These are phyloP conservation scores for Rhodotorula diobovata DNA, from an alignment of 768 basidiomycete genomes.

Conservation along the genomic window DNA sequence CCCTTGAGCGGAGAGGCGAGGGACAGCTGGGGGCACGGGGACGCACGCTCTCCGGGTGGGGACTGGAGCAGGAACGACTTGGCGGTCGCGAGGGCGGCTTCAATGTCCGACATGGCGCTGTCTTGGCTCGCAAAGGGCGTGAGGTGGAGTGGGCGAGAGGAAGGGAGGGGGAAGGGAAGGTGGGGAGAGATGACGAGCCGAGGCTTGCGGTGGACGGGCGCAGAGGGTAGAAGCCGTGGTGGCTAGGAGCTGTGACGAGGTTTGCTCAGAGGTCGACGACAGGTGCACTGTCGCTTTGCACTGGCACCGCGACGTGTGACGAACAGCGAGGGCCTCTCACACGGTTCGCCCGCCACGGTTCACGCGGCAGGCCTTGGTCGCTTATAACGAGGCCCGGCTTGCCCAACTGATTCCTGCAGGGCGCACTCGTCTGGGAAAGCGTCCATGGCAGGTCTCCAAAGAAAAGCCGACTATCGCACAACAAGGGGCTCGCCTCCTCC, in stretches of 20 bases:
- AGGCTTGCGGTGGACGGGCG: background rate
- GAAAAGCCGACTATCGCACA: too few relatives aligned
- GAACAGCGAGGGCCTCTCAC: too few relatives aligned
- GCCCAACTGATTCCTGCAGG: too few relatives aligned
- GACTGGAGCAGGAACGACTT: slow-evolving; percentile 25
- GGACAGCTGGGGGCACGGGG: background rate
- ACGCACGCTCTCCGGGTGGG: slow-evolving; percentile 32
- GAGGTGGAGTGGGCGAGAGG: background rate
- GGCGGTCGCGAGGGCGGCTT: background rate
- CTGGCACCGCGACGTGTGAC: too few relatives aligned
- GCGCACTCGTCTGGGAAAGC: background rate
- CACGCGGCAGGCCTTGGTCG: too few relatives aligned
- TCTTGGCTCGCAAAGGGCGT: background rate
- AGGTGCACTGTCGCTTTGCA: too few relatives aligned
- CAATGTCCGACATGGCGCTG: background rate
- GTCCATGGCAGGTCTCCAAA: background rate
- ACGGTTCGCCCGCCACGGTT: too few relatives aligned
- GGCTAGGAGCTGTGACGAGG: background rate
- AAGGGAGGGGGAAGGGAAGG: background rate
- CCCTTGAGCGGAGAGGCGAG: background rate
- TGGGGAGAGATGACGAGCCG: background rate
- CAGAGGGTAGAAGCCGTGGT: background rate
- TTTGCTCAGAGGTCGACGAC: too few relatives aligned
- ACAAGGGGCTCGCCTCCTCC: background rate
- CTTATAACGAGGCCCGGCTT: too few relatives aligned